Evolutionary conservation across 1,284 basidiomycete species (phyloP), one percentile per base, ranked within the genome.

Genomic region (Marasmius fiardii): DNA sequence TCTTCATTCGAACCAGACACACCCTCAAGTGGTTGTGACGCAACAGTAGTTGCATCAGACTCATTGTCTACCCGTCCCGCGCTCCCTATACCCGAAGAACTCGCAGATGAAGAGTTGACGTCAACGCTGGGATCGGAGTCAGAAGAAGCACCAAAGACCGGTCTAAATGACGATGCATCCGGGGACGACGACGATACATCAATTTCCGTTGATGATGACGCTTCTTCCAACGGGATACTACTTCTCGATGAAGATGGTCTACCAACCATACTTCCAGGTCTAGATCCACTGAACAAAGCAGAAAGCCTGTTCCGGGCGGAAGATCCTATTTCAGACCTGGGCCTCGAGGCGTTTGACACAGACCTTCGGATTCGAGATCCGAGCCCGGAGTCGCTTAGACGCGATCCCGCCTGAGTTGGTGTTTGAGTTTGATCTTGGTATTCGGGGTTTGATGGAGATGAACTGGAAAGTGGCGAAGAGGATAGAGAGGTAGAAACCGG

Each of bases 261-360:
- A 34, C 66, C 67, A 14, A 60, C 53, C 53, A 69, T 68, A 53
- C 70, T 72, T 14, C 65, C 51, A 18, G 77, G 73, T n/a, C 74
- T 68, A 7, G 75, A 67, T n/a, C 70, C 68, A 48, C 63, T 21
- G 31, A 81, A 65, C 53, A 80, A 68, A 21, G 74, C 65, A 16
- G 78, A 76, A 34, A 79, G 69, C 34, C 75, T 70, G 58, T 74
- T 75, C 39, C 39, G 16, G 7, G 39, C 20, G 7, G 39, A 16
- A n/a, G 39, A 41, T 16, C 39, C 39, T 10, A 41, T 20, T 18
- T 41, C 39, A n/a, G 44, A 28, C 51, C 72, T 68, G 16, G 69
- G 52, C 48, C 64, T 61, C 64, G 51, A 64, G 12, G 71, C 66
- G 8, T 67, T 64, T 12, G 72, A 71, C 23, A 69, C 65, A 14